These are phyloP conservation scores for Tulasnella sp. DNA, from an alignment of 768 basidiomycete genomes.

Conservation along the genomic window DNA sequence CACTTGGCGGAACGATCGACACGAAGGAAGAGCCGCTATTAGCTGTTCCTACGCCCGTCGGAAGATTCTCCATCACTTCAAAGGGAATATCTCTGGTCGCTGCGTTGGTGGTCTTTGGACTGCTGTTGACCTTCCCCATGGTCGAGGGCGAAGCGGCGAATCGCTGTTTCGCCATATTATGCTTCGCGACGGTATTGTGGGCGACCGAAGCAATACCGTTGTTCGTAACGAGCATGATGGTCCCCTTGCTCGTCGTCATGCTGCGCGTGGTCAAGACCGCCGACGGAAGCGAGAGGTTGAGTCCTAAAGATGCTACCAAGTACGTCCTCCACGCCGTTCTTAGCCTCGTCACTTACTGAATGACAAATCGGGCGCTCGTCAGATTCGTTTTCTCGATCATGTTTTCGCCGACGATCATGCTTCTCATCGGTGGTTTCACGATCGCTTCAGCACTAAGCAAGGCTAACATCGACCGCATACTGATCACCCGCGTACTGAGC, in stretches of 20 bases:
- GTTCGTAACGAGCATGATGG: slow-evolving; percentile 89
- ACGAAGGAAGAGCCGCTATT: slow-evolving; percentile 40
- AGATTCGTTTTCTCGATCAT: slow-evolving; percentile 90
- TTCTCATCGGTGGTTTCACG: slow-evolving; percentile 95
- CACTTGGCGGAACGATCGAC: slow-evolving; percentile 30
- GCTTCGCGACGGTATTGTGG: slow-evolving; percentile 90
- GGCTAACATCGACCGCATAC: slow-evolving; percentile 84
- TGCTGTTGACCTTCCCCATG: slow-evolving; percentile 52
- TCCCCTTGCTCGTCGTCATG: slow-evolving; percentile 83
- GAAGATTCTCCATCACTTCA: slow-evolving; percentile 55
- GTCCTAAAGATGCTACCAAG: slow-evolving; percentile 71
- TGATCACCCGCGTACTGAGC: slow-evolving; percentile 84
- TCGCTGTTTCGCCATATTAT: slow-evolving; percentile 80
- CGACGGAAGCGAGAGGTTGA: slow-evolving; percentile 2
- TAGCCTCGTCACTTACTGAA: neutral
- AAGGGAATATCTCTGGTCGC: slow-evolving; percentile 51
- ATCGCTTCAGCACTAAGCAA: slow-evolving; percentile 94
- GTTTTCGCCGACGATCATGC: slow-evolving; percentile 98
- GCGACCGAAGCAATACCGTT: slow-evolving; percentile 96
- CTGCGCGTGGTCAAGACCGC: slow-evolving; percentile 52
- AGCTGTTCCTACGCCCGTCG: slow-evolving; percentile 54
- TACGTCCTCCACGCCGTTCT: slow-evolving; percentile 33
- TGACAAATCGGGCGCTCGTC: neutral
- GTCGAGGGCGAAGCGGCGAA: slow-evolving; percentile 66
- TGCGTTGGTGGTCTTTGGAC: slow-evolving; percentile 51